Conservation (phyloP, 208 protist genomes). For the Leptomonas seymouri region DNA sequence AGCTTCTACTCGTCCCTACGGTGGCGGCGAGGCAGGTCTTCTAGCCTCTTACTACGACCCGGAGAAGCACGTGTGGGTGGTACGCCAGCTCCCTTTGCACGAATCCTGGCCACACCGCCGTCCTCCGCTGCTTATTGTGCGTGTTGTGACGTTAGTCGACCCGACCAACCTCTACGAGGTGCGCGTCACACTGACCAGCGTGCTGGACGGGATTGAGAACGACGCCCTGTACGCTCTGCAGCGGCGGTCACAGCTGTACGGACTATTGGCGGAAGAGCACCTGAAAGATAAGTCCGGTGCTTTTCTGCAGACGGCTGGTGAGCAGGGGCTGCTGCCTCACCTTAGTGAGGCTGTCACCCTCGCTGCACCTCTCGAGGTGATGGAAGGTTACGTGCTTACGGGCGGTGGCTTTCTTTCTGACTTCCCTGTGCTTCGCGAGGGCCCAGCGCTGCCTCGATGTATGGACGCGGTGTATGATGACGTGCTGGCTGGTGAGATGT, state of each 20-base stretch:
- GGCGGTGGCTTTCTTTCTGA: constrained; percentile 62
- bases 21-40: constrained; percentile 39
- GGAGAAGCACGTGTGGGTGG: constrained; percentile 50
- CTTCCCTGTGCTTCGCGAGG: constrained; percentile 52
- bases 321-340: constrained; percentile 20
- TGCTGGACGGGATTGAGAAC: constrained; percentile 32
- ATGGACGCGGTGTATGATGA: constrained; percentile 31
- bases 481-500: constrained; percentile 14
- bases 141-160: constrained; percentile 52
- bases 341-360: constrained; percentile 29
- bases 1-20: constrained; percentile 28
- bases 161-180: constrained; percentile 48
- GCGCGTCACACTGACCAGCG: constrained; percentile 33
- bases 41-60: constrained; percentile 65
- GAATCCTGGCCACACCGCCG: constrained; percentile 21
- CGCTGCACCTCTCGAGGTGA: constrained; percentile 37
- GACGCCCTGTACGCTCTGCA: constrained; percentile 44
- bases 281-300: constrained; percentile 15
- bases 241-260: constrained; percentile 36
- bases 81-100: constrained; percentile 45
- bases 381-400: constrained; percentile 49
- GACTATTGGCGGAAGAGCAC: constrained; percentile 13
- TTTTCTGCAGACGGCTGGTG: not conserved
- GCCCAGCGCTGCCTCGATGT: constrained; percentile 33
- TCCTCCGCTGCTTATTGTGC: constrained; percentile 32